Evolutionary conservation across 176 grass and related monocot genomes (phyloP), one percentile per base, ranked within the genome.

Genomic region (Avena sativa): DNA sequence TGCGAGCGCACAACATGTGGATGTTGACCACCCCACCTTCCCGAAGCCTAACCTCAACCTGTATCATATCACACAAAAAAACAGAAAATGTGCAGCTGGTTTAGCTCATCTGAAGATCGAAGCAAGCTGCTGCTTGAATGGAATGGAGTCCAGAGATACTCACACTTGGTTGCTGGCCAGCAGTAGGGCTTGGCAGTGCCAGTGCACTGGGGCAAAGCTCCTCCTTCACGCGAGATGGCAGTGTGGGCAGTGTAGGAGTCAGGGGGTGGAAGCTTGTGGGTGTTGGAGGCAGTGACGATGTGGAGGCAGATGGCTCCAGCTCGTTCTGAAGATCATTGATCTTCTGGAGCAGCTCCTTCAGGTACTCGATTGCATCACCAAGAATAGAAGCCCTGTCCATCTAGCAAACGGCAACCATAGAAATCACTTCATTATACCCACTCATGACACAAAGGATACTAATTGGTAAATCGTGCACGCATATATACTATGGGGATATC

Each of bases 331-430:
- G 84, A 83, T 96, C 89, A 2, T 93, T 93, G 88, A 99, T 99
- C 89, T 94, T 94, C 19, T 96, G 97, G 50, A 99, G 81, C 19
- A 99, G 97, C 78, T 99, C 97, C 77, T 93, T 99, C 55, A 99
- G 79, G 89, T 99, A 99, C 80, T 99, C 97, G 16, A 97, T 97
- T 46, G 97, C 97, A 30, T 99, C 94, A 0, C 97, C 97, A 4
- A 99, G 89, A 90, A 99, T 99, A 5, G 94, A 99, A 50, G 92
- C 97, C 85, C 97, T 94, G 80, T 99, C 97, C 97, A 99, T 99
- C 97, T 99, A 81, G 19, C 53, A 82, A 82, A 79, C 55, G 68
- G 17, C 43, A 77, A 76, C 75, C 16, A 19, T 23, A 84, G 16
- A 81, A 44, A 63, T 71, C 62, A 88, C 71, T 28, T 81, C 44